Conservation (phyloP, 306 rosid genomes). For the Cyclanthera cordifolia region DNA sequence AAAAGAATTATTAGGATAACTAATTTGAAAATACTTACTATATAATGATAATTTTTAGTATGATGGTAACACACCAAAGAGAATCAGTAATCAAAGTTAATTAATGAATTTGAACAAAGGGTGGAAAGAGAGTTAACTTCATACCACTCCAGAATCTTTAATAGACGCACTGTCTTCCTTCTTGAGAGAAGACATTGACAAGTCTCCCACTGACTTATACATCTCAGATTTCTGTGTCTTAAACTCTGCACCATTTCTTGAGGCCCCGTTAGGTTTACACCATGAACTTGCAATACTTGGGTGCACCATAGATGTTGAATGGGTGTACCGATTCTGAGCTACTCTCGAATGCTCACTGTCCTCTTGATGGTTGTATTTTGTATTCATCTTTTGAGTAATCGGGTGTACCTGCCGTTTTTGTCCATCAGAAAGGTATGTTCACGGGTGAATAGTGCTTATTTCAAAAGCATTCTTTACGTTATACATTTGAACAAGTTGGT, state of each 20-base stretch:
- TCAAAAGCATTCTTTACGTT: background rate
- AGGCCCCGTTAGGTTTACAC: constrained; percentile 26
- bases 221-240: constrained; percentile 36
- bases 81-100: background rate
- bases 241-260: constrained; percentile 23
- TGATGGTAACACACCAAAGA: background rate
- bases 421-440: constrained; percentile 16
- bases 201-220: constrained; percentile 28
- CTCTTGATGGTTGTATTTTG: constrained; percentile 24
- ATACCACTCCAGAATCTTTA: constrained; percentile 40
- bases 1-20: too few species aligned
- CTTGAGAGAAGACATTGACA: constrained; percentile 20
- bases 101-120: background rate
- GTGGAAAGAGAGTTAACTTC: background rate
- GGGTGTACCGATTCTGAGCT: constrained; percentile 24
- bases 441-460: background rate
- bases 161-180: constrained; percentile 24
- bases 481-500: background rate
- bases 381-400: constrained; percentile 23
- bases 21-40: too few species aligned
- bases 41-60: too few species aligned
- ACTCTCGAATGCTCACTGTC: constrained; percentile 29
- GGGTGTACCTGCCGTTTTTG: constrained; percentile 41
- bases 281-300: constrained; percentile 19
- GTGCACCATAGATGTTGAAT: constrained; percentile 31